A percentile compares a stretch with the other conserved stretches of the same genome.
These are phyloP conservation scores for Boletales sp. DNA, from an alignment of 768 basidiomycete species.

Conservation along the genomic window DNA sequence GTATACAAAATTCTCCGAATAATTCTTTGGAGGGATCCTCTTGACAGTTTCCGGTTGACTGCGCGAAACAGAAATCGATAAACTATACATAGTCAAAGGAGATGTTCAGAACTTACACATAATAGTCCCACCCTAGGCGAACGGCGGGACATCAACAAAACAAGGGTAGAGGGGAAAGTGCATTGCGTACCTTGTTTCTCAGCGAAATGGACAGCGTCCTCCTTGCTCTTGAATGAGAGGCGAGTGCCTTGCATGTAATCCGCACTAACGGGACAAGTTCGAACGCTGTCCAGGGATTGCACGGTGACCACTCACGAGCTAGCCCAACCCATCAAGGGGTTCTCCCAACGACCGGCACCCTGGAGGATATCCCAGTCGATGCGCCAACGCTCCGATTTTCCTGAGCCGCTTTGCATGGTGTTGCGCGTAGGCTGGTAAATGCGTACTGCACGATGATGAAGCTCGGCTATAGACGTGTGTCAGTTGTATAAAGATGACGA, in stretches of 20 bases:
- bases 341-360: conserved; percentile 94
- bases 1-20: conserved; percentile 90
- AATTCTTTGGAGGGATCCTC: conserved; percentile 81
- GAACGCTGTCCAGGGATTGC: not conserved
- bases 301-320: conserved; percentile 67
- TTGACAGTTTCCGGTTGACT: conserved; percentile 60
- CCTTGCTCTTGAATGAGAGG: conserved; percentile 77
- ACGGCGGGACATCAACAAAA: not conserved
- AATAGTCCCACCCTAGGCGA: conserved; percentile 85
- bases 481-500: not conserved
- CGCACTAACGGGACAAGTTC: conserved; percentile 46
- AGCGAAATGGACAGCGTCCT: conserved; percentile 91
- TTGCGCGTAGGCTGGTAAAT: conserved; percentile 92
- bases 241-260: conserved; percentile 96
- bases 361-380: conserved; percentile 93
- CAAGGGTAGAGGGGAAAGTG: not conserved
- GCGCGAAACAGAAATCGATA: conserved; percentile 3
- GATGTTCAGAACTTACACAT: conserved; percentile 56
- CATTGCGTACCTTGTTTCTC: conserved; percentile 83
- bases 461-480: conserved; percentile 51
- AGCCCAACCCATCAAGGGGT: conserved; percentile 96
- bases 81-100: conserved; percentile 4
- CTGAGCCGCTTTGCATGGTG: conserved; percentile 92
- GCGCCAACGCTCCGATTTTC: conserved; percentile 85
- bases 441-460: conserved; percentile 82